Base-by-base conservation (phyloP, 345 rosid genomes). In the Dovyalis caffra region DNA sequence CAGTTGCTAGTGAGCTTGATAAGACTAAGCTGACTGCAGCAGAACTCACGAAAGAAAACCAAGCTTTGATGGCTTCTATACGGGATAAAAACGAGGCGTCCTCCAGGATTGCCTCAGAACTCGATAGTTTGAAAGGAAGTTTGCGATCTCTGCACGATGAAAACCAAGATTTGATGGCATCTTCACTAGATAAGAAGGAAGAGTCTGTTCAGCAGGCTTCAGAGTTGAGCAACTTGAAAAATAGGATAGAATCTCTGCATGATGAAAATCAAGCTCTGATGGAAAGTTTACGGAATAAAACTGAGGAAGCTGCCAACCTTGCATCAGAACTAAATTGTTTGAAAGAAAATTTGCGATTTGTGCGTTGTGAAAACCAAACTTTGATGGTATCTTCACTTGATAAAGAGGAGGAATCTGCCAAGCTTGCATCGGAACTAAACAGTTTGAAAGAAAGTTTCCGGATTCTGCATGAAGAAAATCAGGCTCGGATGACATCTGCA, bases 31-130 rank as follows among this genome's bases (percentile, higher is more conserved):
- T 88, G 86, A 79, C 80, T 71, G 85, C 87, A 75, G 88, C 83
- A 51, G 89, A 87, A 85, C 81, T 87, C 28, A 65, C 80, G 5
- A 85, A 83, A 74, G 86, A 89, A 81, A 95, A 92, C 77, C 81
- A 81, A 64, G 77, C 74, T 76, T 79, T 92, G 78, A 65, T 76
- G 80, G 79, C 69, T 35, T 82, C 86, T 83, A 83, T 91, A 70
- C 87, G 71, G 83, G 84, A 80, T 61, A 88, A 86, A 79, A 81
- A 87, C 66, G 88, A 81, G 77, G 89, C 87, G 85, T 79, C 80
- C 43, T 78, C 83, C 77, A 77, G 45, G 73, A 89, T 88, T 66
- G 83, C 77, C 37, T 70, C 75, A 47, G 90, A 90, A 77, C 79
- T 88, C 65, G 73, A 83, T 23, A 79, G 56, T 78, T 78, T 82